Percentiles rank a stretch among this genome's conserved stretches.
These are phyloP conservation scores for Ophiocordyceps australis DNA, from an alignment of 2,329 filamentous ascomycete species.

Conservation along the genomic window DNA sequence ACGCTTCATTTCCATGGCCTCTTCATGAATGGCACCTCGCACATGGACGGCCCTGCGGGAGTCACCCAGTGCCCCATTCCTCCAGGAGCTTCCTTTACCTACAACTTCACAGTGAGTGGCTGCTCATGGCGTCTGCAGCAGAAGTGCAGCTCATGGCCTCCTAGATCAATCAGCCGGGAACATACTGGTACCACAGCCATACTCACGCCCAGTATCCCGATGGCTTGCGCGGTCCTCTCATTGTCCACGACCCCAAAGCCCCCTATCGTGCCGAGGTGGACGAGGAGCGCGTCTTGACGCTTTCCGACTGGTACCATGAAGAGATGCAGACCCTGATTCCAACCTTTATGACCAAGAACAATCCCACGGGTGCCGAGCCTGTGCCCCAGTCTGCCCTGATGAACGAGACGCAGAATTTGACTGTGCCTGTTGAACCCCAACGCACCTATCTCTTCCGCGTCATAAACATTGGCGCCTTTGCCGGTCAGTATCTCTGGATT, in stretches of 20 bases:
- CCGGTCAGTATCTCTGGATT: conserved; percentile 47
- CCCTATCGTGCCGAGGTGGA: conserved; percentile 40
- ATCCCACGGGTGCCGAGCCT: conserved; percentile 42
- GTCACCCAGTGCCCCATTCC: conserved; percentile 51
- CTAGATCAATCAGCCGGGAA: conserved; percentile 47
- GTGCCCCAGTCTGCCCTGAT: conserved; percentile 51
- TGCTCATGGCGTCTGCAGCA: no score
- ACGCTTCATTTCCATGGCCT: conserved; percentile 56
- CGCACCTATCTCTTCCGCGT: conserved; percentile 59
- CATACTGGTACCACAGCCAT: conserved; percentile 69
- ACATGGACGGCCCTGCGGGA: conserved; percentile 53
- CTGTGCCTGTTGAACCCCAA: conserved; percentile 39
- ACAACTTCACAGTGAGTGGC: conserved; percentile 44
- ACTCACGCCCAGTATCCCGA: conserved; percentile 51
- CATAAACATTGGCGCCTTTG: conserved; percentile 57
- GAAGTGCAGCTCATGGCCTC: neutral
- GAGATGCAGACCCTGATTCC: conserved; percentile 27
- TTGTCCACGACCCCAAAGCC: conserved; percentile 43
- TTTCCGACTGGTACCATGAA: conserved; percentile 57
- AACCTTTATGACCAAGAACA: conserved; percentile 31
- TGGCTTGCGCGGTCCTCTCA: conserved; percentile 44
- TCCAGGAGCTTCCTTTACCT: conserved; percentile 46
- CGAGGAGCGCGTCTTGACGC: conserved; percentile 43
- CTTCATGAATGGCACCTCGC: conserved; percentile 45
- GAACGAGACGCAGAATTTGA: conserved; percentile 49